These are phyloP conservation scores for Lodderomyces margitis DNA, from an alignment of 1,139 yeast genomes.

Conservation along the genomic window DNA sequence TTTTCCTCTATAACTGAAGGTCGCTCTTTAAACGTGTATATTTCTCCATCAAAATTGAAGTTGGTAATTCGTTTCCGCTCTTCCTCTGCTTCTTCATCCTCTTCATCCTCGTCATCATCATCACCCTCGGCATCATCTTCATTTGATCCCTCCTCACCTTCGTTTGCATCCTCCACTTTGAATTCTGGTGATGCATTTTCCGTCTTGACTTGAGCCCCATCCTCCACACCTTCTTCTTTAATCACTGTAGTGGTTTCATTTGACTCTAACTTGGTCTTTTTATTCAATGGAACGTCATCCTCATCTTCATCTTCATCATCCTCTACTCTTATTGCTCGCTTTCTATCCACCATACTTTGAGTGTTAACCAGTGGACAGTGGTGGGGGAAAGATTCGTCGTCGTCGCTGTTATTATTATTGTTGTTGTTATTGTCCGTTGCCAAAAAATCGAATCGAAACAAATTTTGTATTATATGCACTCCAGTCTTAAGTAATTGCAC, in stretches of 20 bases:
- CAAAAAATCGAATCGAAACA: no score
- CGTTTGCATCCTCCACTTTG: neutral
- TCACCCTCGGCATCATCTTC: constrained; percentile 25
- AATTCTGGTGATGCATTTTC: constrained; percentile 16
- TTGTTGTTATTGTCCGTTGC: no score
- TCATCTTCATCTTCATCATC: constrained; percentile 40
- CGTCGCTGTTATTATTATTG: no score
- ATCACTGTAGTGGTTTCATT: constrained; percentile 10
- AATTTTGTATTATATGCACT: neutral
- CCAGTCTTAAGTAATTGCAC: no score
- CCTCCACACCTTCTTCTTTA: constrained; percentile 18
- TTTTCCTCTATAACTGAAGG: constrained; percentile 93
- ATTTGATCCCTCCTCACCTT: constrained; percentile 14
- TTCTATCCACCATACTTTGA: constrained; percentile 30
- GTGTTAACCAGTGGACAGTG: no score
- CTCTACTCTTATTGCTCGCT: constrained; percentile 25
- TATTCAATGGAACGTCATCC: constrained; percentile 36
- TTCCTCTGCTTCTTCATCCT: constrained; percentile 50
- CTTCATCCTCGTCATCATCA: constrained; percentile 36
- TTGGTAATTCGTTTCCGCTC: constrained; percentile 52
- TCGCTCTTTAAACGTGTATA: constrained; percentile 83
- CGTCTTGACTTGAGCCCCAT: constrained; percentile 28
- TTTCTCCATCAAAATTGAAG: constrained; percentile 65
- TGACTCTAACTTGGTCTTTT: constrained; percentile 25
- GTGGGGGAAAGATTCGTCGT: no score